phyloP scores from a whole-genome alignment of 306 rosid genomes.

The Senna tora region DNA sequence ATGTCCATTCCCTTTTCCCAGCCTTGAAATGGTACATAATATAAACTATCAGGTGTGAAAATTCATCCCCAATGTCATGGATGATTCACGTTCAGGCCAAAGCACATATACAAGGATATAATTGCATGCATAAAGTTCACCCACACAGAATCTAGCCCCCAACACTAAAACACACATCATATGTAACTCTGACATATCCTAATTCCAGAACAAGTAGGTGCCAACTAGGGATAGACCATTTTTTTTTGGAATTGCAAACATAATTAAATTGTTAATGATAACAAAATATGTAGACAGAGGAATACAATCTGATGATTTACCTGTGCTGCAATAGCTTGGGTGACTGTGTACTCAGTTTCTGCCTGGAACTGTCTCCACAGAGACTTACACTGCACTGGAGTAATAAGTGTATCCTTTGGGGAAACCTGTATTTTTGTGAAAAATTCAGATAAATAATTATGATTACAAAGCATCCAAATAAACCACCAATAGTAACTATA shows the following conservation, averaged over 20 bases:
- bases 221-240: constrained; percentile 1
- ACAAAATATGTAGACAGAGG: constrained; percentile 7
- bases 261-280: background rate
- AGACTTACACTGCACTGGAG: constrained; percentile 87
- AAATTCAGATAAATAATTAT: constrained; percentile 28
- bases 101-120: background rate
- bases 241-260: constrained; percentile 13
- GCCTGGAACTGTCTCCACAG: constrained; percentile 89
- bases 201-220: constrained; percentile 9
- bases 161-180: background rate
- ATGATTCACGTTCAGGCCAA: background rate
- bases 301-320: constrained; percentile 41
- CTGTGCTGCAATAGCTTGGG: constrained; percentile 93
- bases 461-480: constrained; percentile 24
- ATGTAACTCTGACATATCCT: background rate
- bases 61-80: background rate
- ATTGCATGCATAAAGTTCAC: background rate
- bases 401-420: constrained; percentile 58
- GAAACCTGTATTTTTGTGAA: constrained; percentile 57
- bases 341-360: constrained; percentile 75
- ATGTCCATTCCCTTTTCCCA: background rate
- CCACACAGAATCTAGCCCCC: background rate
- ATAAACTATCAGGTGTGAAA: background rate
- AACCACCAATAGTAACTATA: constrained; percentile 34
- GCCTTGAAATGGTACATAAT: background rate